These are phyloP conservation scores for Amanita phalloides DNA, from an alignment of 768 basidiomycete species.

Conservation along the genomic window DNA sequence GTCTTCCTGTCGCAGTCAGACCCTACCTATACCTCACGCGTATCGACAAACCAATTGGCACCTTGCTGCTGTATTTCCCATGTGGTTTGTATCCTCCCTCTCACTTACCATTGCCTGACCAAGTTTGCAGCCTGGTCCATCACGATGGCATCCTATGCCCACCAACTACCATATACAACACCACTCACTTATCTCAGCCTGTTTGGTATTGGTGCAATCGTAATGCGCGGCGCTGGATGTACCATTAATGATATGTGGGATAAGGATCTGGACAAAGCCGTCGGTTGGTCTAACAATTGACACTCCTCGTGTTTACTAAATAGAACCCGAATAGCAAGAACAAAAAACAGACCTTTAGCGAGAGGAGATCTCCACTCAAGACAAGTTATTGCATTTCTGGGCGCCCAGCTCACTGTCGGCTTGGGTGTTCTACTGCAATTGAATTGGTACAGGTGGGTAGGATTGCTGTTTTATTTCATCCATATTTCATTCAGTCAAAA, in stretches of 20 bases:
- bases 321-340: constrained; percentile 49
- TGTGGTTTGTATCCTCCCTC: constrained; percentile 53
- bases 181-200: constrained; percentile 71
- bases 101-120: constrained; percentile 1
- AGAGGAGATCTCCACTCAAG: constrained; percentile 64
- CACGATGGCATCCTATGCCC: constrained; percentile 87
- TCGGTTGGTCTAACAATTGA: constrained; percentile 44
- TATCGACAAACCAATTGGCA: constrained; percentile 95
- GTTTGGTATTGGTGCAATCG: constrained; percentile 82
- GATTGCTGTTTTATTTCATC: neutral
- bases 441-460: constrained; percentile 87
- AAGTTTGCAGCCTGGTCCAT: constrained; percentile 82
- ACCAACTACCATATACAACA: constrained; percentile 50
- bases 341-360: constrained; percentile 81
- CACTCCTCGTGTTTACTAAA: neutral
- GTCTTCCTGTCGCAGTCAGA: constrained; percentile 41
- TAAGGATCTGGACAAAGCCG: constrained; percentile 78
- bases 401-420: constrained; percentile 70
- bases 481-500: constrained; percentile 18
- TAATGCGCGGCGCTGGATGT: constrained; percentile 98
- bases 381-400: constrained; percentile 77
- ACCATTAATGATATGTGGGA: constrained; percentile 99
- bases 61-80: constrained; percentile 84
- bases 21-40: constrained; percentile 86
- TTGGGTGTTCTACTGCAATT: constrained; percentile 81